Evolutionary conservation across 2,329 filamentous ascomycete genomes (phyloP).

Genomic region (Pseudopithomyces chartarum): DNA sequence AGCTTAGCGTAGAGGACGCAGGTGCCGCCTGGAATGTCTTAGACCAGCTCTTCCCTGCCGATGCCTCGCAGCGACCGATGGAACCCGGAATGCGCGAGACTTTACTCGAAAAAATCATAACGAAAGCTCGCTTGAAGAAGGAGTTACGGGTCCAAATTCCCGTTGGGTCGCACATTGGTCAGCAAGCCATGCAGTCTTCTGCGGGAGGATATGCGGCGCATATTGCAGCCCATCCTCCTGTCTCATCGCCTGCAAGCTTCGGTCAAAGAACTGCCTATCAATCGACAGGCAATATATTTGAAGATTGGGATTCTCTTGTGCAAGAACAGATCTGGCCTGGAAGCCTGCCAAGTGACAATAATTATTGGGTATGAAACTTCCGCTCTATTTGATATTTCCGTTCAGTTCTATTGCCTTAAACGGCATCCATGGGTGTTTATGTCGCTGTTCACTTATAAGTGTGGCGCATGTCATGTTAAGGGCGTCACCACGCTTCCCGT

Average conservation of each 20-base stretch:
- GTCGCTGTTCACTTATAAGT: background rate
- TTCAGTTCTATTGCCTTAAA: background rate
- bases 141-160: constrained; percentile 4
- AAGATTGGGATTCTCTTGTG: constrained; percentile 25
- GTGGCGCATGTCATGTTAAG: background rate
- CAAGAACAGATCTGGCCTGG: constrained; percentile 19
- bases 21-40: constrained; percentile 17
- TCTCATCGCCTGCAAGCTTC: constrained; percentile 6
- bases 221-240: constrained; percentile 7
- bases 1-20: constrained; percentile 12
- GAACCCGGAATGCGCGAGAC: constrained; percentile 15
- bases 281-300: constrained; percentile 20
- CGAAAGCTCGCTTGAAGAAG: constrained; percentile 13
- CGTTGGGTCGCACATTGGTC: constrained; percentile 7
- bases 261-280: constrained; percentile 10
- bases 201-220: constrained; percentile 10
- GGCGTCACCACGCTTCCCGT: background rate
- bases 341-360: constrained; percentile 14
- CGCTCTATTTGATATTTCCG: constrained; percentile 3
- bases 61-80: constrained; percentile 8
- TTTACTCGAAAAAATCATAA: constrained; percentile 16
- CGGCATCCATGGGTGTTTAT: background rate
- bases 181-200: constrained; percentile 13
- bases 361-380: constrained; percentile 25
- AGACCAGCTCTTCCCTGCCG: constrained; percentile 23